Evolutionary conservation across 192 early-diverging fungal genomes (phyloP), one percentile per base, ranked within the genome.

Genomic region (Coemansia aciculifera): DNA sequence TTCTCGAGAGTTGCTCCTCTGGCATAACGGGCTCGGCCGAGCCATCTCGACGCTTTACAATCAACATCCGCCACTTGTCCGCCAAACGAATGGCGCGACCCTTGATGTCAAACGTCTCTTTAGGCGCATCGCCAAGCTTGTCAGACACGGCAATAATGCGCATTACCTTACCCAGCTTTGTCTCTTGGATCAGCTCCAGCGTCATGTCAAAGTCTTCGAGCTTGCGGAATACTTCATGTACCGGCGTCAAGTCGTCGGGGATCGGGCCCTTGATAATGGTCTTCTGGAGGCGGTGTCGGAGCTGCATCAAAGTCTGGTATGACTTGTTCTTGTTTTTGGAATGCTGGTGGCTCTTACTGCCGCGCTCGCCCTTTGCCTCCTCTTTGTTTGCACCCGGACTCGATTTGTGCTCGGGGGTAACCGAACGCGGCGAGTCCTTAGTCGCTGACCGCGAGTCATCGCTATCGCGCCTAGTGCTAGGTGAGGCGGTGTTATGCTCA

Each of bases 81-180:
- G 74, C 72, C 48, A 82, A 68, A 34, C 74, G 71, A 24, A 51
- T 65, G 2, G 79, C 79, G 19, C 79, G 79, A 17, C 79, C 74
- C 72, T 77, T 82, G 49, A 82, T 77, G 60, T 77, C 79, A 62
- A 66, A 82, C 36, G 27, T 15, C 40, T 82, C 79, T 36, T 77
- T 71, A 2, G 74, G 79, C 21, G 79, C 68, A 40, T 70, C 62
- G 42, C 65, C 52, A 39, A 82, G 64, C 68, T 66, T 68, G 4
- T 82, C 74, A 0, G 74, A 74, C 9, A 56, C 56, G 31, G 64
- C 77, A 48, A 84, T 79, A 48, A 79, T 74, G 56, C 76, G 75
- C 83, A 84, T 79, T 10, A 84, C 74, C 57, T 84, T 84, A 38
- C 74, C 74, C n/a, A 84, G 57, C 72, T 84, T 84, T 15, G 83